Evolutionary conservation across 352 stramenopile species (phyloP), one percentile per base, ranked within the genome.

Genomic region (Phytophthora megakarya): DNA sequence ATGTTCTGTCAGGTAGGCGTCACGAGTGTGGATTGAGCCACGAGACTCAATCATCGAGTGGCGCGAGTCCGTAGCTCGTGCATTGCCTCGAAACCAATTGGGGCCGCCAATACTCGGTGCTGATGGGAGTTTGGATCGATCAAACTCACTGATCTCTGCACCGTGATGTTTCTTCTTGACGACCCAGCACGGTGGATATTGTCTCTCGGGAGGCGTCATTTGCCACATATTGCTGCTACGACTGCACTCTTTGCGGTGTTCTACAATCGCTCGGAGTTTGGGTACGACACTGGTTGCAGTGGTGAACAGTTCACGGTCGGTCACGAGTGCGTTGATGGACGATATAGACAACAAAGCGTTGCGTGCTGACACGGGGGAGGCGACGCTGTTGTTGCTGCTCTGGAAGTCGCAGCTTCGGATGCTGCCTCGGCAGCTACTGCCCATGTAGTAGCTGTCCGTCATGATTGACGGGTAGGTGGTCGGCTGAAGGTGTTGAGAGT

Each of bases 91-190:
- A n/a, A 67, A 52, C 61, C 66, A 73, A 39, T 52, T 57, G 10
- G 48, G 38, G 16, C 38, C 22, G 25, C 67, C 52, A 3, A 59
- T 47, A 37, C 30, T 53, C 42, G 21, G 54, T 18, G 47, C 28
- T 2, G 30, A 58, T 28, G 68, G 28, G 2, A 75, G 30, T 28
- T 73, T 74, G 12, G 67, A 23, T 46, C 75, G 80, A 46, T 88
- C 75, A 45, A 86, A 86, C 64, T 84, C 77, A 18, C 64, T 75
- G 63, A 84, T 69, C 45, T 84, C 68, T 10, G 69, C 70, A 11
- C 75, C 76, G 48, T 85, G 57, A 7, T 71, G 71, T 57, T 77
- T 72, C 54, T 73, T 79, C 53, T 75, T 72, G 43, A 73, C 56
- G n/a, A 79, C 58, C 73, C 73, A 81, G 43, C 43, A 67, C 1